Evolutionary conservation across 2,329 filamentous ascomycete genomes (phyloP).

Genomic region (Fusarium hostae): DNA sequence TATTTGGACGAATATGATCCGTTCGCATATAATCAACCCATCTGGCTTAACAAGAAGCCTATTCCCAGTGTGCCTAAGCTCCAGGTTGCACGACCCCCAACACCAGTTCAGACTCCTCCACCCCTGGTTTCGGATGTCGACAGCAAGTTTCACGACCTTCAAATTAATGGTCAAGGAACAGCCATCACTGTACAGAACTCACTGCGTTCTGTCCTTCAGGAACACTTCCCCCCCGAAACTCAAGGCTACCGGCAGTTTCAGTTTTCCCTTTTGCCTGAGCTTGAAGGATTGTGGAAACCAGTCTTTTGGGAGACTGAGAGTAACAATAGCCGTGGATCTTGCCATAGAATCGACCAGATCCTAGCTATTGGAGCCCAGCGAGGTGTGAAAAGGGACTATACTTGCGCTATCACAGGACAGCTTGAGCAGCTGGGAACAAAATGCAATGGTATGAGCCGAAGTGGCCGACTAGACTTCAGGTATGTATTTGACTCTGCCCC

Average conservation of each 20-base stretch:
- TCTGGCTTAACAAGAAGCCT: constrained; percentile 40
- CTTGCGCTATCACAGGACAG: constrained; percentile 59
- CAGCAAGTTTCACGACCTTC: constrained; percentile 59
- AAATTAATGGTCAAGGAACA: constrained; percentile 54
- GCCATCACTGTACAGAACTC: constrained; percentile 67
- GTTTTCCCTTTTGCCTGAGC: constrained; percentile 60
- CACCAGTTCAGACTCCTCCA: constrained; percentile 57
- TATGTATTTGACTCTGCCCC: constrained; percentile 47
- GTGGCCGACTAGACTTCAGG: constrained; percentile 69
- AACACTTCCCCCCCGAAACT: constrained; percentile 61
- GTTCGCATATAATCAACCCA: constrained; percentile 52
- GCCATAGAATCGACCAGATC: constrained; percentile 65
- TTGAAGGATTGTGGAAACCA: constrained; percentile 64
- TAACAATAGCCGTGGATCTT: constrained; percentile 46
- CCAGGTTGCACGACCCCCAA: constrained; percentile 52
- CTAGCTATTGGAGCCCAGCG: constrained; percentile 68
- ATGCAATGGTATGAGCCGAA: constrained; percentile 60
- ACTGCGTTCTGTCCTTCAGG: constrained; percentile 63
- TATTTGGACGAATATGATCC: constrained; percentile 59
- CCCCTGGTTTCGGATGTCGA: constrained; percentile 47
- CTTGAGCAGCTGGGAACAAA: constrained; percentile 67
- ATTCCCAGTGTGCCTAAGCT: constrained; percentile 36
- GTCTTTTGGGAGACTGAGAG: constrained; percentile 57
- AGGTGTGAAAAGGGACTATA: constrained; percentile 62
- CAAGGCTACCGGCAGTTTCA: constrained; percentile 60